Evolutionary conservation across 768 basidiomycete genomes (phyloP), one percentile per base, ranked within the genome.

Genomic region (Asterophora parasitica): DNA sequence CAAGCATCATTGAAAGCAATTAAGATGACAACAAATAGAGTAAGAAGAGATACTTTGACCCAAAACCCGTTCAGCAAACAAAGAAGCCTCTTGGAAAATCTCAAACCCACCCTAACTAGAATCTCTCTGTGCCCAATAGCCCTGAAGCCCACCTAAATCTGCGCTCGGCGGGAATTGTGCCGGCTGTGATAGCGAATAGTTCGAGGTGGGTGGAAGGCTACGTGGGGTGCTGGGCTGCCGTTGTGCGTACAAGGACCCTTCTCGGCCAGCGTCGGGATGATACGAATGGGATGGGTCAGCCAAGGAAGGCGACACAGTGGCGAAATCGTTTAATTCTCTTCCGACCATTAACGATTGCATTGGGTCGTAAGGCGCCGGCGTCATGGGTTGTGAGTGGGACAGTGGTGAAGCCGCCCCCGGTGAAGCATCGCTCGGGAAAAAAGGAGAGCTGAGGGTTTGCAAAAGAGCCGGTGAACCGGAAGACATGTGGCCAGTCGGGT

Each of bases 391-490:
- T 4, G 48, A 49, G 41, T 42, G 56, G 17, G 55, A 54, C 44
- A 67, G 59, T 39, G 67, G 47, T 67, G 49, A 63, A 55, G 49
- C 64, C 62, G 44, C 58, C 57, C 17, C 64, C 58, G 43, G 69
- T 64, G 6, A 65, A 31, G 60, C 60, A 44, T 68, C 65, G 35
- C 55, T 53, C 16, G 82, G 82, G 60, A 71, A 79, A 64, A 80
- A 83, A 9, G 82, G 75, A 7, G 79, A 71, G 52, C 63, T 79
- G 32, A 82, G 70, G 12, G 82, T 82, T 34, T 77, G 75, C 59
- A 83, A 75, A 4, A 58, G 31, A 62, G 57, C 10, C 41, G 50
- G 16, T 52, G 61, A 37, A 50, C 40, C 33, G 8, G 56, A 35
- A 54, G 62, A 61, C 1, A 57, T 36, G 37, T 52, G 58, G 26